Base-by-base conservation (phyloP, 345 rosid species). In the Toxicodendron radicans region DNA sequence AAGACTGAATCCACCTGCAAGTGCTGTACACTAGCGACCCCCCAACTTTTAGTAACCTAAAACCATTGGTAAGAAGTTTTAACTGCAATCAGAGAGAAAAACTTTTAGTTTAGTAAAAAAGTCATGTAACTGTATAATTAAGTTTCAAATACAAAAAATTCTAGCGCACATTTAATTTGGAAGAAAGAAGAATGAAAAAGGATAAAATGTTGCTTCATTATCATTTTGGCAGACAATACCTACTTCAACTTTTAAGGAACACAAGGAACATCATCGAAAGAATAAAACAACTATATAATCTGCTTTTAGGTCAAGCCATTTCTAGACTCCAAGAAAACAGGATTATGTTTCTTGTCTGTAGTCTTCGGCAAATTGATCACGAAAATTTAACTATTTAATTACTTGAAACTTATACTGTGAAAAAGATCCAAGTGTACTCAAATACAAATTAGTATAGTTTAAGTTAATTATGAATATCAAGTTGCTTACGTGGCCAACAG, bases 21-120 rank as follows among this genome's bases (percentile, higher is more conserved):
- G 98, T 95, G 87, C 99, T 95, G 83, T 93, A 91, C 63, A 93
- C 88, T 30, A 95, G 91, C 7, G 81, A 80, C 30, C 99, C 99
- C 30, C 93, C 96, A 63, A 79, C 87, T 87, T 88, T 91, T 73
- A 95, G 87, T 78, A 92, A 74, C 79, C 86, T 82, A 68, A 90
- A 95, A 73, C 99, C 99, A 81, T 90, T 95, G 77, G 79, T 85
- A 68, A 93, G 85, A 64, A 95, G 96, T 76, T 90, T 91, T 46
- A 90, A 79, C 98, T 92, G 91, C 85, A 78, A 74, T 46, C 27
- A 73, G 58, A 18, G 21, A 67, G 12, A 58, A 41, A 66, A 48
- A 33, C 13, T 27, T 52, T 35, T 66, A 58, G 56, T 57, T 48
- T 46, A 7, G 16, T 52, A 21, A 24, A 51, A 68, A 32, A 18